Evolutionary conservation across 2,329 filamentous ascomycete genomes (phyloP).

Genomic region (Hypoxylon sp.): DNA sequence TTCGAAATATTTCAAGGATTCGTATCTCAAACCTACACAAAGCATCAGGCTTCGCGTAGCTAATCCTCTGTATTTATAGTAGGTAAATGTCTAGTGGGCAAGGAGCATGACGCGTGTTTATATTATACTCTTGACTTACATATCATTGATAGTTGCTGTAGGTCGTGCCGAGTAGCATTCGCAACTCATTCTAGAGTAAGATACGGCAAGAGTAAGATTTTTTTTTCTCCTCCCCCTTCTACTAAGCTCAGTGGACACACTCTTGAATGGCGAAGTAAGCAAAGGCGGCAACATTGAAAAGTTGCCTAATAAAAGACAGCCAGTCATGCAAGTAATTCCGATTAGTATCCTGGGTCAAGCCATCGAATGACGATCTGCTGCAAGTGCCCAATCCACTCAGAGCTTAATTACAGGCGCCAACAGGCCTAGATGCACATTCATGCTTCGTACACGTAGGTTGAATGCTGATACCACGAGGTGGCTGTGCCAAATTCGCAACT

Average conservation of each 20-base stretch:
- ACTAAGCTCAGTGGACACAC: not conserved
- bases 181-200: constrained; percentile 20
- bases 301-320: constrained; percentile 6
- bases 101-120: not conserved
- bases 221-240: not conserved
- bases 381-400: constrained; percentile 33
- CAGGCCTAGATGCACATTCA: not conserved
- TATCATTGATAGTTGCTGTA: not conserved
- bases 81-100: not conserved
- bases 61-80: not conserved
- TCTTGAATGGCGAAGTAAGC: not conserved
- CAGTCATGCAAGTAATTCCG: constrained; percentile 44
- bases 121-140: not conserved
- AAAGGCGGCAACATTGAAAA: constrained; percentile 10
- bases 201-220: not conserved
- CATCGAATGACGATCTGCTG: constrained; percentile 41
- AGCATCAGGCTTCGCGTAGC: not conserved
- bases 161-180: constrained; percentile 20
- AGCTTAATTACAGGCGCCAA: constrained; percentile 33
- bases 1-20: not conserved
- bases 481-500: constrained; percentile 19
- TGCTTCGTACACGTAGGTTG: constrained; percentile 34
- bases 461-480: constrained; percentile 33
- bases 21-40: not conserved
- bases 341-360: constrained; percentile 34